phyloP scores from a whole-genome alignment of 495 filamentous ascomycete species.

The Opeltia flavorubescens region DNA sequence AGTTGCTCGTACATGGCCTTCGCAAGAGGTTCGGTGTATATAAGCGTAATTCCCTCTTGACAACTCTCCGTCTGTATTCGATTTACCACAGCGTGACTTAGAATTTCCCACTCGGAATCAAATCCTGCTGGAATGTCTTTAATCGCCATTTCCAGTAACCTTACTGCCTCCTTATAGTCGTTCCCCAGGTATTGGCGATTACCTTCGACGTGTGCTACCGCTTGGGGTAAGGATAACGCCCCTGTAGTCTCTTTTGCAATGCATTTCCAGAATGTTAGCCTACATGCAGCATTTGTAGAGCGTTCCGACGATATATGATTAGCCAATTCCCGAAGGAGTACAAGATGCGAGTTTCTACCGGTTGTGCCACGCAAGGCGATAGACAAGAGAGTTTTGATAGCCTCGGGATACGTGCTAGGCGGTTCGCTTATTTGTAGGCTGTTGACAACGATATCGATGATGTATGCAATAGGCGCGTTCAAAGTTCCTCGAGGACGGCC shows the following conservation, averaged over 20 bases:
- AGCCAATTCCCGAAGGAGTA: constrained; percentile 29
- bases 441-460: constrained; percentile 10
- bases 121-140: constrained; percentile 15
- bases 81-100: constrained; percentile 28
- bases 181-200: constrained; percentile 9
- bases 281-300: background rate
- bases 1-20: constrained; percentile 24
- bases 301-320: constrained; percentile 13
- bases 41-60: constrained; percentile 42
- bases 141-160: constrained; percentile 50
- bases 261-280: constrained; percentile 22
- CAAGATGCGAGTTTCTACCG: constrained; percentile 30
- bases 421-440: background rate
- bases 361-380: constrained; percentile 13
- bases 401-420: background rate
- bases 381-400: constrained; percentile 7
- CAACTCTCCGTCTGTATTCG: constrained; percentile 51
- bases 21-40: constrained; percentile 59
- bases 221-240: constrained; percentile 10
- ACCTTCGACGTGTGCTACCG: constrained; percentile 1
- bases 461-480: constrained; percentile 11
- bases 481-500: constrained; percentile 2
- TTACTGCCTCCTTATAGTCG: constrained; percentile 57
- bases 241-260: constrained; percentile 21
- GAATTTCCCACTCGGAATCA: background rate